Evolutionary conservation across 257 asterid genomes (phyloP), one percentile per base, ranked within the genome.

Genomic region (Jacaranda mimosifolia): DNA sequence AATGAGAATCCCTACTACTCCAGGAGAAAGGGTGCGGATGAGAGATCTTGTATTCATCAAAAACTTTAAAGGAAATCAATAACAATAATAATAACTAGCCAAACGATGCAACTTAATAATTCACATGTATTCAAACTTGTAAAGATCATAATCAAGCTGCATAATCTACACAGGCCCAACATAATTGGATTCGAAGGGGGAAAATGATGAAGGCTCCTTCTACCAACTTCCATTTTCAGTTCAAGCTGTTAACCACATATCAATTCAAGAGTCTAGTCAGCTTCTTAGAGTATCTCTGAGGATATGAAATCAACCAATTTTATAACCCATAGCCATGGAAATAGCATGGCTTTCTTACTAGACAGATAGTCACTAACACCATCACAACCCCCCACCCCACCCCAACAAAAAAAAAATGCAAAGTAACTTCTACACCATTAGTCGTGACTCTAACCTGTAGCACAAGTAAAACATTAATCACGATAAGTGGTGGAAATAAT

Each of bases 151-250:
- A 48, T n/a, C 6, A 64, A 52, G 13, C 71, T 75, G 67, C 59
- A 53, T 21, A 55, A 56, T 65, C 64, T 7, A 19, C 45, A 35
- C 79, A 75, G 40, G 51, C 64, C 26, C 32, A 60, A 53, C n/a
- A 56, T 56, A 7, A 2, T 38, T 26, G 32, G 39, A 71, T 14
- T 15, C 3, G n/a, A 11, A 10, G 12, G 4, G 5, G 9, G 62
- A 18, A 56, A 56, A 17, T 5, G 21, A 17, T 13, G 58, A 56
- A 26, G 32, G 32, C 2, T 26, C 5, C 7, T 15, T 7, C 6
- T 13, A 52, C 7, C 12, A 13, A 6, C 32, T n/a, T n/a, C 35
- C 3, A 8, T 17, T n/a, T 49, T 12, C 36, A 9, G 43, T 62
- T 62, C 8, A 62, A 35, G 11, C 17, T 35, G 18, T 21, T 35